Base-by-base conservation (phyloP, 805 yeast species). In the Pichia scutulata region DNA sequence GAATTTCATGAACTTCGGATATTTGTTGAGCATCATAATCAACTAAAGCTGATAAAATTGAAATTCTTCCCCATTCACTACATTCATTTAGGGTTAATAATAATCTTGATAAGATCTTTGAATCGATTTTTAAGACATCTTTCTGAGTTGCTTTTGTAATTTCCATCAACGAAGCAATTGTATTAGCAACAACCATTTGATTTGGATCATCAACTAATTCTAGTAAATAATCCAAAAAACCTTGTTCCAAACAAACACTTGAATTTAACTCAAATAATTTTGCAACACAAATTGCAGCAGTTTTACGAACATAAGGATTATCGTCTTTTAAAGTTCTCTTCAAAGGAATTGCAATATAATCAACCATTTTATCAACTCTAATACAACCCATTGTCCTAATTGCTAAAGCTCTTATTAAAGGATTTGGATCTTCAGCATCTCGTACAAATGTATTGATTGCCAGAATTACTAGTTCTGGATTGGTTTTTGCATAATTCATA, bases 301-400 rank as follows among this genome's bases (percentile, higher is more conserved):
- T 93, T 62, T 95, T 93, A 55, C 99, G 77, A 46, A 93, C 99
- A 64, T 93, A 93, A 1, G 99, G 98, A 64, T 90, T 90, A 62
- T 90, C 97, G 69, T 93, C 99, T 52, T 74, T 76, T 58, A 93
- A 71, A 1, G 98, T 90, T 59, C 86, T 77, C 55, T 83, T 82
- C 56, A 93, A 72, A 0, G 99, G 99, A 21, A 84, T 82, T 55
- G 89, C 93, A 82, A 93, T 80, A 65, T 93, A 93, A 64, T 92
- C 98, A 41, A 89, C 87, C 82, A 93, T 90, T 67, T 86, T 90
- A 62, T 87, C 95, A 19, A 93, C 98, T 43, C 98, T 74, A 46
- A 93, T 89, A 71, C 97, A 92, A 0, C 99, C 98, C 99, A 93
- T 93, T 13, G 99, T 93, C 62, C 99, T 80, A 52, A 93, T 90